These are phyloP conservation scores for Sporothrix pallida DNA, from an alignment of 2,329 filamentous ascomycete genomes.

Conservation along the genomic window DNA sequence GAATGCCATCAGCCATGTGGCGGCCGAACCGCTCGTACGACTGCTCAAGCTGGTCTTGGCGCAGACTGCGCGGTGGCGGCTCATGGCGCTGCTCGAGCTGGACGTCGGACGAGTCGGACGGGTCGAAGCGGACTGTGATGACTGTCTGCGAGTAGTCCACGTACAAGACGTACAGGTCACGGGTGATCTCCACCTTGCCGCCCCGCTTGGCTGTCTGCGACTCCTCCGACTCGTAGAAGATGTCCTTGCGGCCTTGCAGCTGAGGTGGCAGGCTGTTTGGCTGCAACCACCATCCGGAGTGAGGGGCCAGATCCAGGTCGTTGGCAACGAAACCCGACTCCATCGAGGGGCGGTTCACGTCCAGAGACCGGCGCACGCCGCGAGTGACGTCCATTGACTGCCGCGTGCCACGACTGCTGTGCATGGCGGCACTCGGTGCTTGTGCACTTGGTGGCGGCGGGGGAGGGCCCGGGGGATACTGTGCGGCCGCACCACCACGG, in stretches of 20 bases:
- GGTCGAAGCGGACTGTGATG: slow-evolving; percentile 78
- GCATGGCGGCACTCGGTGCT: slow-evolving; percentile 6
- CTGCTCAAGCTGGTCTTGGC: slow-evolving; percentile 91
- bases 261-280: slow-evolving; percentile 78
- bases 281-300: slow-evolving; percentile 86
- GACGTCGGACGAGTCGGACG: slow-evolving; percentile 73
- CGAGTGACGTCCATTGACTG: slow-evolving; percentile 68
- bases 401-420: slow-evolving; percentile 50
- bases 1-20: slow-evolving; percentile 73
- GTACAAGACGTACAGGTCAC: slow-evolving; percentile 86
- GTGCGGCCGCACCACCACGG: slow-evolving; percentile 38
- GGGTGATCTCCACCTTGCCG: slow-evolving; percentile 73
- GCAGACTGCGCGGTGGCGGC: slow-evolving; percentile 75
- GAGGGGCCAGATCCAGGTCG: slow-evolving; percentile 78
- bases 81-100: slow-evolving; percentile 86
- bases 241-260: slow-evolving; percentile 81
- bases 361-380: slow-evolving; percentile 67
- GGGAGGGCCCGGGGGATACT: slow-evolving; percentile 42
- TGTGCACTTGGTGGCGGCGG: slow-evolving; percentile 50
- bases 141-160: slow-evolving; percentile 96
- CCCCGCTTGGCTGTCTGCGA: slow-evolving; percentile 71
- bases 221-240: slow-evolving; percentile 83
- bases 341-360: slow-evolving; percentile 73
- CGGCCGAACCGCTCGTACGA: slow-evolving; percentile 82
- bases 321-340: slow-evolving; percentile 86